Conservation (phyloP, 768 basidiomycete species). For the Leccinum aurantiacum region DNA sequence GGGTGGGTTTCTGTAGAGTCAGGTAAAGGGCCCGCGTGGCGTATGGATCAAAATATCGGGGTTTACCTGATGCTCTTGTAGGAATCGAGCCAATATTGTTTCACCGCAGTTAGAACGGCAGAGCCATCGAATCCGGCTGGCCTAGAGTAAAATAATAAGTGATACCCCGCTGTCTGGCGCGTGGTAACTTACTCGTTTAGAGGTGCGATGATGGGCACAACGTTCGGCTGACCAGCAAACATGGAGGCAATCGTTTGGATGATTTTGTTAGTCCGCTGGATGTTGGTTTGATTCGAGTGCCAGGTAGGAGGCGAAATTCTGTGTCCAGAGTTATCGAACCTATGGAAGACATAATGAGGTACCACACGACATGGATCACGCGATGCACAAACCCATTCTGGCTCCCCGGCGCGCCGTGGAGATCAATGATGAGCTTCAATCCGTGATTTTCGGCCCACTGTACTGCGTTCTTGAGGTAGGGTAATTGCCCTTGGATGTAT, state of each 20-base stretch:
- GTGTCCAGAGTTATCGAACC: conserved; percentile 83
- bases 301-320: conserved; percentile 59
- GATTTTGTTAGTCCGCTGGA: conserved; percentile 64
- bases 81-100: conserved; percentile 72
- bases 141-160: conserved; percentile 36
- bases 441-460: conserved; percentile 68
- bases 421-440: conserved; percentile 80
- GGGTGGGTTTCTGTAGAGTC: conserved; percentile 37
- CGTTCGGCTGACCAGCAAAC: conserved; percentile 51
- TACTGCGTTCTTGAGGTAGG: conserved; percentile 66
- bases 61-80: conserved; percentile 68
- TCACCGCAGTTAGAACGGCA: conserved; percentile 48
- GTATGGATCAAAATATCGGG: not conserved
- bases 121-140: conserved; percentile 69
- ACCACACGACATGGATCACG: not conserved
- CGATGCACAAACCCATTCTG: conserved; percentile 64
- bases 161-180: not conserved
- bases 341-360: conserved; percentile 27
- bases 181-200: conserved; percentile 64
- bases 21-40: conserved; percentile 3
- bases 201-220: conserved; percentile 69
- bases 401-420: conserved; percentile 79
- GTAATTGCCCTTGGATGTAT: conserved; percentile 72
- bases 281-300: conserved; percentile 65
- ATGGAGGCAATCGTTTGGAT: conserved; percentile 62